A percentile compares a stretch with the other conserved stretches of the same genome.
phyloP scores from a whole-genome alignment of 805 yeast species.

The Ogataea ramenticola region DNA sequence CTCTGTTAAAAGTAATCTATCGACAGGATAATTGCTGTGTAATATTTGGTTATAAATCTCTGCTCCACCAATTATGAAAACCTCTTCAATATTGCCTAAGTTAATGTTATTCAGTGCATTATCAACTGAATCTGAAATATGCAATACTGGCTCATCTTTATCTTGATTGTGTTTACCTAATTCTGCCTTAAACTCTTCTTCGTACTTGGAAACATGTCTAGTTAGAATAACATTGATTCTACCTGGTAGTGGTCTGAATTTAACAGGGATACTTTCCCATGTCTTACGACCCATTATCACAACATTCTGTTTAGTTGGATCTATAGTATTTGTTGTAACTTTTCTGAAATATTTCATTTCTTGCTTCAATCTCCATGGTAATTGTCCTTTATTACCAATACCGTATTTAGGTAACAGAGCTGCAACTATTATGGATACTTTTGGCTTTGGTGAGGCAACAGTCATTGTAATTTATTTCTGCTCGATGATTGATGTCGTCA shows the following conservation, averaged over 20 bases:
- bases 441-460: slow-evolving; percentile 15
- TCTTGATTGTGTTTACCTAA: slow-evolving; percentile 7
- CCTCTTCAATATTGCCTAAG: slow-evolving; percentile 36
- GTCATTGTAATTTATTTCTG: not conserved
- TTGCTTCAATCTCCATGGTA: slow-evolving; percentile 82
- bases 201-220: slow-evolving; percentile 26
- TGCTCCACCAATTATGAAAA: slow-evolving; percentile 91
- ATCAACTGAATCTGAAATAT: slow-evolving; percentile 34
- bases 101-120: slow-evolving; percentile 32
- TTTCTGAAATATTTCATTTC: slow-evolving; percentile 83
- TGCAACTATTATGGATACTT: slow-evolving; percentile 71
- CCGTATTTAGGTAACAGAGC: slow-evolving; percentile 76
- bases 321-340: slow-evolving; percentile 47
- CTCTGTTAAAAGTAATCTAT: slow-evolving; percentile 64
- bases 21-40: slow-evolving; percentile 27
- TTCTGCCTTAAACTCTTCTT: slow-evolving; percentile 19
- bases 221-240: slow-evolving; percentile 75
- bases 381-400: slow-evolving; percentile 70
- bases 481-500: too few species aligned
- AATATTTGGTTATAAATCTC: slow-evolving; percentile 61
- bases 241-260: slow-evolving; percentile 74
- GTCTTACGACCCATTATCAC: slow-evolving; percentile 96
- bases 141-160: slow-evolving; percentile 9
- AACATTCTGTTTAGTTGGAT: slow-evolving; percentile 44
- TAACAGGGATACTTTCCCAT: slow-evolving; percentile 87